A percentile compares a stretch with the other conserved stretches of the same genome.
Evolutionary conservation across 805 yeast genomes (phyloP).

Genomic region (Pichia paraexigua): DNA sequence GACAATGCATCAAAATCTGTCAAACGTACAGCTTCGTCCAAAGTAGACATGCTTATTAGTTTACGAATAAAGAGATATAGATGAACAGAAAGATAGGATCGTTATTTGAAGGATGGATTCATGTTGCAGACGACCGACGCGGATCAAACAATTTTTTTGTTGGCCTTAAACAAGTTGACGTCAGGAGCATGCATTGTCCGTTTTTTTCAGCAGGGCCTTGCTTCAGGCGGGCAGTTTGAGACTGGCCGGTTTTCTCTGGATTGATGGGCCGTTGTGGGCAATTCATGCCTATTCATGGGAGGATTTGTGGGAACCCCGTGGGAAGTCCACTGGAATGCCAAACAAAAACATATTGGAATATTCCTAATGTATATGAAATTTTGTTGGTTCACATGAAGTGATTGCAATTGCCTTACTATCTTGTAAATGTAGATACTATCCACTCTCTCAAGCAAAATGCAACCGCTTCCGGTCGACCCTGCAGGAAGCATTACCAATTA

Average conservation of each 20-base stretch:
- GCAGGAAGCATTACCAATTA: neutral
- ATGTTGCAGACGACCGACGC: neutral
- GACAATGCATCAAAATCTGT: slow-evolving; percentile 71
- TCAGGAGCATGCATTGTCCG: neutral
- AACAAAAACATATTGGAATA: too few species aligned
- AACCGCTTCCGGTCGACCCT: neutral
- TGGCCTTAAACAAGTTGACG: neutral
- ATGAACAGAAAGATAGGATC: too few species aligned
- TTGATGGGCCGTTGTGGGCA: neutral
- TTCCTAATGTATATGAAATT: too few species aligned
- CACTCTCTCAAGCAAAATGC: too few species aligned
- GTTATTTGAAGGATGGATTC: neutral
- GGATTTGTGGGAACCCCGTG: neutral
- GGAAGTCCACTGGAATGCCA: too few species aligned
- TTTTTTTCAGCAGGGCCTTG: neutral
- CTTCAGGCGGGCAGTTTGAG: neutral
- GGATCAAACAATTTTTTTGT: neutral
- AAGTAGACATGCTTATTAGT: neutral
- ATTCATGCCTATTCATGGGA: neutral
- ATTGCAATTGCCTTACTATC: neutral
- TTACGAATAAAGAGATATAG: neutral
- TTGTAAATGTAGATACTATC: neutral
- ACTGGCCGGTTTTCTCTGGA: too few species aligned
- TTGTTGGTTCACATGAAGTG: too few species aligned
- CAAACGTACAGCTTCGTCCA: slow-evolving; percentile 19